Percentiles rank a stretch among this genome's conserved stretches.
These are phyloP conservation scores for Pseudogymnoascus sp. DNA, from an alignment of 2,329 filamentous ascomycete genomes.

Conservation along the genomic window DNA sequence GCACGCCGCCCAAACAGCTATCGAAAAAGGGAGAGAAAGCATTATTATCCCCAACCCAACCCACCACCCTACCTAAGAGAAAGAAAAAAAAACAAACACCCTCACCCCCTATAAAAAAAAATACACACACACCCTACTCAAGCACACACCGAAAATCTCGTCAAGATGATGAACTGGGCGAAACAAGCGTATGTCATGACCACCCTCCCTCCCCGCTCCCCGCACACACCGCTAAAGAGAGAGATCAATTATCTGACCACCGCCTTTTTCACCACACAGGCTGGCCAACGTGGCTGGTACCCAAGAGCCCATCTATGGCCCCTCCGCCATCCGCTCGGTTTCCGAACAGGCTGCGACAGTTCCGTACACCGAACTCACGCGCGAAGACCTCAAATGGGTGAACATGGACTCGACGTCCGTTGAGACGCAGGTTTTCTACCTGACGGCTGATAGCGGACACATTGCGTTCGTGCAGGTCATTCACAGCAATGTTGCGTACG, in stretches of 20 bases:
- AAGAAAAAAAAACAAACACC: slow-evolving; percentile 11
- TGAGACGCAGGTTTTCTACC: slow-evolving; percentile 92
- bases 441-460: slow-evolving; percentile 69
- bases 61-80: slow-evolving; percentile 6
- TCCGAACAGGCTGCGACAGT: slow-evolving; percentile 68
- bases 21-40: slow-evolving; percentile 2
- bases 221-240: slow-evolving; percentile 10
- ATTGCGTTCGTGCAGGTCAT: slow-evolving; percentile 82
- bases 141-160: background rate
- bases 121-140: background rate
- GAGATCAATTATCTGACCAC: slow-evolving; percentile 14
- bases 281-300: slow-evolving; percentile 82
- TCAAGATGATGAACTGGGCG: slow-evolving; percentile 84
- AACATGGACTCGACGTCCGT: slow-evolving; percentile 77
- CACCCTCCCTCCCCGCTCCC: slow-evolving; percentile 13
- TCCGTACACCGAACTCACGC: slow-evolving; percentile 71
- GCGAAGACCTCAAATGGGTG: slow-evolving; percentile 74
- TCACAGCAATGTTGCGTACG: slow-evolving; percentile 94
- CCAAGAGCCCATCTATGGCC: slow-evolving; percentile 91
- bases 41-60: slow-evolving; percentile 8
- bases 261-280: slow-evolving; percentile 32
- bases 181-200: slow-evolving; percentile 67
- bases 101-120: background rate
- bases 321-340: slow-evolving; percentile 77
- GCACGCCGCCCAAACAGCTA: background rate